Evolutionary conservation across 495 filamentous ascomycete genomes (phyloP).

Genomic region (Daldinia concentrica): DNA sequence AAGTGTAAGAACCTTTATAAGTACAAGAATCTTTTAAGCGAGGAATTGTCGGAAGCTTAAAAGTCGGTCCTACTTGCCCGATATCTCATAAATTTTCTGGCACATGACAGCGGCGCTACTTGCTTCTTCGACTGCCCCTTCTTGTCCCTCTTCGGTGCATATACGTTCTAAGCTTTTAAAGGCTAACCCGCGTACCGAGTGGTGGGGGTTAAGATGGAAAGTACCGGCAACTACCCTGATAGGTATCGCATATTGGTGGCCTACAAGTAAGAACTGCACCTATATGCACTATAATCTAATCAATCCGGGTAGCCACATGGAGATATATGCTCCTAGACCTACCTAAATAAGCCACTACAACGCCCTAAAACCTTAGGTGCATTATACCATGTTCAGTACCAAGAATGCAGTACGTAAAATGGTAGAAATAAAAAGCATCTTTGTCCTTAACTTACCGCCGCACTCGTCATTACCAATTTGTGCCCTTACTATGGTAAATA

Average conservation of each 20-base stretch:
- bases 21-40: neutral
- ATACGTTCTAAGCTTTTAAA: constrained; percentile 17
- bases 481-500: neutral
- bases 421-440: neutral
- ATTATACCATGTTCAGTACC: neutral
- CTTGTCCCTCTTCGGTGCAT: neutral
- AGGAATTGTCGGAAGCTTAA: constrained; percentile 3
- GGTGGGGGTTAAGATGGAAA: constrained; percentile 34
- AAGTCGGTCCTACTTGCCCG: neutral
- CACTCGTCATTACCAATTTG: neutral
- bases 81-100: constrained; percentile 17
- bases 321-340: constrained; percentile 23
- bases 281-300: constrained; percentile 20
- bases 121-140: constrained; percentile 1
- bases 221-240: constrained; percentile 28
- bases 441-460: neutral
- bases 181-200: constrained; percentile 23
- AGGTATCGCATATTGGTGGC: constrained; percentile 2
- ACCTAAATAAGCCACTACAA: constrained; percentile 18
- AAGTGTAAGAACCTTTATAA: neutral
- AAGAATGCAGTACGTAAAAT: neutral
- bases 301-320: constrained; percentile 28
- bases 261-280: neutral
- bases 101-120: constrained; percentile 36
- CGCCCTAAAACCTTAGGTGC: neutral